phyloP scores from a whole-genome alignment of 139 green algal species.

The Closterium sp. region DNA sequence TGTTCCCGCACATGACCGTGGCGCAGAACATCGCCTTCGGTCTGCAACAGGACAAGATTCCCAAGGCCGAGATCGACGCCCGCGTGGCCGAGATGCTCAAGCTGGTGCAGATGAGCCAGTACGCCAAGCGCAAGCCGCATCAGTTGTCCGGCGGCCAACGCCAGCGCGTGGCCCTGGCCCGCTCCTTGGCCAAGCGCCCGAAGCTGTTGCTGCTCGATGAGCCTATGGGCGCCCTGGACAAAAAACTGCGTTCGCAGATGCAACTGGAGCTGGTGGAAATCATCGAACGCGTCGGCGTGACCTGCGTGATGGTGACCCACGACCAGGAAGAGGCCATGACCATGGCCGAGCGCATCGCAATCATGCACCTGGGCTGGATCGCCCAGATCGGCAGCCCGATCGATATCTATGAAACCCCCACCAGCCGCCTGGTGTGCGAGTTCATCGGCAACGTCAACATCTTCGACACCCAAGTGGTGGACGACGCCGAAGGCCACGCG shows the following conservation, averaged over 20 bases:
- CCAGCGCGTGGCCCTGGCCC: constrained; percentile 28
- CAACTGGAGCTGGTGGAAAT: constrained; percentile 59
- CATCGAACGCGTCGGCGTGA: constrained; percentile 53
- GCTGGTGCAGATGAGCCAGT: constrained; percentile 71
- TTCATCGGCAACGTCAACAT: no score
- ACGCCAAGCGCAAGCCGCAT: constrained; percentile 60
- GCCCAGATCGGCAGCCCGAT: no score
- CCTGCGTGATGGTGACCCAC: constrained; percentile 85
- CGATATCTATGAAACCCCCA: no score
- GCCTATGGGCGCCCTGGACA: constrained; percentile 13
- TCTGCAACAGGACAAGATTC: neutral
- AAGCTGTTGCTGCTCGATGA: constrained; percentile 31
- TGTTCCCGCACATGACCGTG: constrained; percentile 92
- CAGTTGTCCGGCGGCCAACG: constrained; percentile 48
- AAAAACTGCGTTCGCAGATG: constrained; percentile 58
- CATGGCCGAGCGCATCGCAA: no score
- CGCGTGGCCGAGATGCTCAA: constrained; percentile 74
- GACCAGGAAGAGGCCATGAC: no score
- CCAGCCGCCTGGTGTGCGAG: no score
- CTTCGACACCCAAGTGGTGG: no score
- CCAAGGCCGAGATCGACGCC: constrained; percentile 32
- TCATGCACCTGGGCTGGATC: no score
- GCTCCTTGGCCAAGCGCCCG: constrained; percentile 10
- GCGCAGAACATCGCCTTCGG: constrained; percentile 86
- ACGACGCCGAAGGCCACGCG: no score